phyloP scores from a whole-genome alignment of 345 rosid genomes.

The Eucalyptus marginata region DNA sequence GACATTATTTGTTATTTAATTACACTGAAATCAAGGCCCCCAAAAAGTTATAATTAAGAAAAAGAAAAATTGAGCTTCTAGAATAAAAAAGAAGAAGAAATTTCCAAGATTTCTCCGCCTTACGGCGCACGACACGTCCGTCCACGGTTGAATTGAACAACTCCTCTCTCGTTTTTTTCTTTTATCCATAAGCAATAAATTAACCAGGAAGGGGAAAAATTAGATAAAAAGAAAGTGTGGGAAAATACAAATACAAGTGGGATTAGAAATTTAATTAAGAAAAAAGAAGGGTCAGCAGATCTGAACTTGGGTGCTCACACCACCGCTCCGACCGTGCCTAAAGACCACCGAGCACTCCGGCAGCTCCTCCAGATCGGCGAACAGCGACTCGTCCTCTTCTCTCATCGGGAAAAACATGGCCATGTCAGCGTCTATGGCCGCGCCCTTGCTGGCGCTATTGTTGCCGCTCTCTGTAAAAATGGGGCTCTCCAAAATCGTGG shows the following conservation, averaged over 20 bases:
- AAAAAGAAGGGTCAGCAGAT: background rate
- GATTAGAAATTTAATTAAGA: background rate
- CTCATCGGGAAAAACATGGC: conserved; percentile 52
- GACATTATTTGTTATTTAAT: conserved; percentile 10
- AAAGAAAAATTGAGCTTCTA: background rate
- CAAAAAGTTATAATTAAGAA: background rate
- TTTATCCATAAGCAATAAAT: background rate
- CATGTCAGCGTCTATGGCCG: conserved; percentile 10
- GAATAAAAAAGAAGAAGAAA: background rate
- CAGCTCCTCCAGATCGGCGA: conserved; percentile 95
- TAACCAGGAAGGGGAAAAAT: background rate
- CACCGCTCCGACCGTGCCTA: conserved; percentile 56
- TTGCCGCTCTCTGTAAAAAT: conserved; percentile 29
- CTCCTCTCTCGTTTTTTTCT: background rate
- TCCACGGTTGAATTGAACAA: background rate
- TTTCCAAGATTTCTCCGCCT: background rate
- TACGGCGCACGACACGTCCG: background rate
- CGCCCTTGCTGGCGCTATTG: background rate
- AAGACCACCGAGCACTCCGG: conserved; percentile 92
- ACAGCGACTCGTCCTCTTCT: conserved; percentile 86
- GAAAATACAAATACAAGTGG: background rate
- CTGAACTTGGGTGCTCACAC: conserved; percentile 1
- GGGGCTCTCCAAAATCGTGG: conserved; percentile 58
- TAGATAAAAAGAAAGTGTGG: background rate
- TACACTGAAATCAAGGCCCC: conserved; percentile 30